Conservation (phyloP, 805 yeast genomes). For the Saccharomyces jurei region DNA sequence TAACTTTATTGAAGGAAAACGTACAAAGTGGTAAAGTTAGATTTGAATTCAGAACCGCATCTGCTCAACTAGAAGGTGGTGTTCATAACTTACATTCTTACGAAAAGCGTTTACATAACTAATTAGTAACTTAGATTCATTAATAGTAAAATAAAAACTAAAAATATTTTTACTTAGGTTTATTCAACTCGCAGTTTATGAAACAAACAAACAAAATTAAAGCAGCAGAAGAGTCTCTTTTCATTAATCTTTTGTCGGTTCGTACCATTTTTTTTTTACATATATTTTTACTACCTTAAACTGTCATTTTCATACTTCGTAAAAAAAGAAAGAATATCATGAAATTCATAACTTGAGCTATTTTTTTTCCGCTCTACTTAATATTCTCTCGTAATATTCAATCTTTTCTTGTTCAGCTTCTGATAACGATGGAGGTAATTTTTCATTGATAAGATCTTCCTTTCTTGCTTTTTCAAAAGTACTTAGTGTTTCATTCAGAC, state of each 20-base stretch:
- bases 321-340: neutral
- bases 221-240: neutral
- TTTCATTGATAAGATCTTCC: conserved; percentile 78
- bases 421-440: conserved; percentile 71
- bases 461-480: conserved; percentile 76
- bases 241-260: neutral
- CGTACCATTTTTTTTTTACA: neutral
- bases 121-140: conserved; percentile 16
- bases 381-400: conserved; percentile 39
- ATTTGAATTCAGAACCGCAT: conserved; percentile 96
- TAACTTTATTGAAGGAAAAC: conserved; percentile 51
- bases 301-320: neutral
- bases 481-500: conserved; percentile 57
- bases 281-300: neutral
- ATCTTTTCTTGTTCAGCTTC: conserved; percentile 41
- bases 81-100: conserved; percentile 92
- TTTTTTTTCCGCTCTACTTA: conserved; percentile 15
- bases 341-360: neutral
- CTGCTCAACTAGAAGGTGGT: conserved; percentile 99
- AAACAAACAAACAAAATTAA: neutral
- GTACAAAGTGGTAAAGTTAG: conserved; percentile 68
- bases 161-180: neutral
- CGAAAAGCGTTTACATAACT: conserved; percentile 94
- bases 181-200: neutral
- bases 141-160: neutral